phyloP scores from a whole-genome alignment of 129 eudicot genomes.

The Chrysanthemum seticuspe region DNA sequence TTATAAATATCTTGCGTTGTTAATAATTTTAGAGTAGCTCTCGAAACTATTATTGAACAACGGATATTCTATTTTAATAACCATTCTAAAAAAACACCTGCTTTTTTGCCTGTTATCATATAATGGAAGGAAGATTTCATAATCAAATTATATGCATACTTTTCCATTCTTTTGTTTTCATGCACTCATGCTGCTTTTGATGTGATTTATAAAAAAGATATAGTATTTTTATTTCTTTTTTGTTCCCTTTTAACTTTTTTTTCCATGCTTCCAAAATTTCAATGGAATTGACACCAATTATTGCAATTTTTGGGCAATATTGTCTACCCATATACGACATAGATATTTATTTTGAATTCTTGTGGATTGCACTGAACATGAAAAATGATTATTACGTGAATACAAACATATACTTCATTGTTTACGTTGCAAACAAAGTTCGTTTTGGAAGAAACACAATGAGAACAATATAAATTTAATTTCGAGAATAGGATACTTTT shows the following conservation, averaged over 20 bases:
- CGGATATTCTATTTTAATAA: no score
- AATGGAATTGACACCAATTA: constrained; percentile 17
- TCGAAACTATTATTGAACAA: no score
- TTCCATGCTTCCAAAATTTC: constrained; percentile 24
- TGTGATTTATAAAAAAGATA: not conserved
- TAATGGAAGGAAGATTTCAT: not conserved
- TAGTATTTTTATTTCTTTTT: not conserved
- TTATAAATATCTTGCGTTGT: no score
- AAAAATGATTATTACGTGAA: not conserved
- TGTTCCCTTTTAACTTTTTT: constrained; percentile 4
- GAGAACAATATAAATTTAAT: not conserved
- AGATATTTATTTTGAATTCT: not conserved
- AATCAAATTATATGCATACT: not conserved
- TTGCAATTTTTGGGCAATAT: not conserved
- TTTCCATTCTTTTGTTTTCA: not conserved
- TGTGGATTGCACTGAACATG: constrained; percentile 16
- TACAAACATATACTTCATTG: not conserved
- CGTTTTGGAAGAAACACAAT: not conserved
- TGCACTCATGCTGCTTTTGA: not conserved
- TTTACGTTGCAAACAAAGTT: not conserved
- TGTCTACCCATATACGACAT: not conserved
- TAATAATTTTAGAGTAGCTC: no score
- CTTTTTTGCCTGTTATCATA: not conserved
- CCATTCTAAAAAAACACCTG: no score
- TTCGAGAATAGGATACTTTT: not conserved